A percentile compares a stretch with the other conserved stretches of the same genome.
Conservation (phyloP, 805 yeast species). For the Clavispora carvajalis region DNA sequence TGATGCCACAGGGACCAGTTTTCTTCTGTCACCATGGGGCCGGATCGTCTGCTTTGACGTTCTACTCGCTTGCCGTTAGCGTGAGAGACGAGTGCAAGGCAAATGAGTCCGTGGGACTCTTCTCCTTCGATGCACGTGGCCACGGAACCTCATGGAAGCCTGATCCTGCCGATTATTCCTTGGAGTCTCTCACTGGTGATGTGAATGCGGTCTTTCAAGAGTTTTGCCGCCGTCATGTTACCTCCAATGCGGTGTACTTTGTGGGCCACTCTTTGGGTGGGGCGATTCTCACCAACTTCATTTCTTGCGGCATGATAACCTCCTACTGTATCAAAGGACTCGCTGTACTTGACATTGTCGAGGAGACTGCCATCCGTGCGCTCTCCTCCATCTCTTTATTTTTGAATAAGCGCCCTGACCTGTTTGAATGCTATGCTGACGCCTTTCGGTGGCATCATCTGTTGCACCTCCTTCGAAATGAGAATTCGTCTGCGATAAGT, state of each 20-base stretch:
- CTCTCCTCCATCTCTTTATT: constrained; percentile 63
- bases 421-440: constrained; percentile 45
- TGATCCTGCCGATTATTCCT: constrained; percentile 27
- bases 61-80: constrained; percentile 35
- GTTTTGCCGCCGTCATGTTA: constrained; percentile 22
- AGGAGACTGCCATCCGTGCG: constrained; percentile 80
- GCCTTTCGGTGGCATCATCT: constrained; percentile 84
- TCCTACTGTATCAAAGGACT: constrained; percentile 52
- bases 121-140: constrained; percentile 78
- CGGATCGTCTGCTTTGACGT: constrained; percentile 82
- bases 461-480: constrained; percentile 48
- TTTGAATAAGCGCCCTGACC: constrained; percentile 56
- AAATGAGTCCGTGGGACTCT: constrained; percentile 22
- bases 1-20: constrained; percentile 39
- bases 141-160: constrained; percentile 51
- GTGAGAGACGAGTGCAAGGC: constrained; percentile 42
- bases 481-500: constrained; percentile 64
- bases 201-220: constrained; percentile 42
- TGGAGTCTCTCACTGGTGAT: constrained; percentile 56
- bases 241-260: constrained; percentile 38
- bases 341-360: constrained; percentile 84
- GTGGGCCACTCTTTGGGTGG: constrained; percentile 96
- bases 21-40: constrained; percentile 91
- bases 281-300: constrained; percentile 58
- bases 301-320: constrained; percentile 12